Base-by-base conservation (phyloP, 2,329 filamentous ascomycete species). In the Penicillium sp. region DNA sequence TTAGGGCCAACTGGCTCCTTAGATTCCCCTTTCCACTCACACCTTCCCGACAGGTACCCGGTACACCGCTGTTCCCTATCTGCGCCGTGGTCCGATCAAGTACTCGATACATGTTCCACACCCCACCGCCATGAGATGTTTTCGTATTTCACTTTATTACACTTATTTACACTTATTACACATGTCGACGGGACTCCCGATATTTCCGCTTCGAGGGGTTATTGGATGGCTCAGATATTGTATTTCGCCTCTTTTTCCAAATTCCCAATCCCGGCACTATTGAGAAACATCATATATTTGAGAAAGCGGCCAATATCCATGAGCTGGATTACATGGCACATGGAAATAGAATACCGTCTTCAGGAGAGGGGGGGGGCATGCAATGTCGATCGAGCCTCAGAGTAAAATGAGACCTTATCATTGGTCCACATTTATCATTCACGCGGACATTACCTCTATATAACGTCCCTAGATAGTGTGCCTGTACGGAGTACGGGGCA, bases 371-470 rank as follows among this genome's bases (percentile, higher is more conserved):
- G 48, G 31, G 51, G 52, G 61, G 61, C 62, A 67, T 70, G 67
- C 67, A 69, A 62, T 68, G 68, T 68, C 65, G 66, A 71, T 70
- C 66, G 62, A 68, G 64, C 63, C 63, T 59, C 61, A 61, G 59
- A 54, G 57, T 43, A 58, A 51, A 31, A 65, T 63, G 58, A 64
- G 58, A 58, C 58, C 49, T 59, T 58, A 46, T 57, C 21, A 61
- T 51, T 57, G 60, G 60, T 43, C 49, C 50, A 40, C 40, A 50
- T 10, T 52, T 39, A 21, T 54, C 47, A 47, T 54, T 52, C 46
- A 53, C 50, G 46, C 54, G 49, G 47, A 38, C 52, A 47, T 42
- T 49, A 27, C 52, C 54, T 49, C 46, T 49, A 36, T 47, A 24
- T 18, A 18, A 39, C 48, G 38, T 36, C 13, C 4, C 2, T 14